These are phyloP conservation scores for Amphibolis antarctica DNA, from an alignment of 106 monocot species.

Conservation along the genomic window DNA sequence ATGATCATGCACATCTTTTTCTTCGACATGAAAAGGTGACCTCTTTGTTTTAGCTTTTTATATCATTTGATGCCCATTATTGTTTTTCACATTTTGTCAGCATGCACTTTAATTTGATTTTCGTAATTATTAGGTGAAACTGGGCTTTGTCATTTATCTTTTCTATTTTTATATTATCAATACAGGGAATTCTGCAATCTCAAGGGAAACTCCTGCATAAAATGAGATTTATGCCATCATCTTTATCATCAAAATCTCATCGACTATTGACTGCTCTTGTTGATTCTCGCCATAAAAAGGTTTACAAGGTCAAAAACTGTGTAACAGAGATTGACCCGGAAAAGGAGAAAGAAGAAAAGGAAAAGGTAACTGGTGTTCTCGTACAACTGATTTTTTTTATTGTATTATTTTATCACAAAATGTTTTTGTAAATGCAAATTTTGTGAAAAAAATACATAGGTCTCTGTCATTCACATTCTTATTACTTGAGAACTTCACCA, in stretches of 20 bases:
- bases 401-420: too few species aligned
- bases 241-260: conserved; percentile 92
- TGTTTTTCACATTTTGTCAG: background rate
- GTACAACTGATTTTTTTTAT: background rate
- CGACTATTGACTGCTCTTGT: conserved; percentile 86
- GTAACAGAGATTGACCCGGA: conserved; percentile 92
- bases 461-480: too few species aligned
- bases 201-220: conserved; percentile 91
- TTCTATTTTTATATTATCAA: background rate
- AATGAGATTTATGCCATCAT: conserved; percentile 99
- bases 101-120: background rate
- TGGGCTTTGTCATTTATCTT: background rate
- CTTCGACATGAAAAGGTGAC: conserved; percentile 86
- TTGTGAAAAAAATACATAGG: too few species aligned
- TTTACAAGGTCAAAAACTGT: conserved; percentile 96
- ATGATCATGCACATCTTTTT: conserved; percentile 91
- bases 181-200: conserved; percentile 92
- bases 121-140: too few species aligned
- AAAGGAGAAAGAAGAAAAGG: conserved; percentile 86
- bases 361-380: conserved; percentile 39
- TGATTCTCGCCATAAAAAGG: conserved; percentile 96
- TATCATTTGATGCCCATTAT: background rate
- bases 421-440: too few species aligned
- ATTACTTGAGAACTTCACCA: too few species aligned
- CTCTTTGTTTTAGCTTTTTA: background rate